These are phyloP conservation scores for Avena sativa DNA, from an alignment of 176 grass and related monocot genomes.

Conservation along the genomic window DNA sequence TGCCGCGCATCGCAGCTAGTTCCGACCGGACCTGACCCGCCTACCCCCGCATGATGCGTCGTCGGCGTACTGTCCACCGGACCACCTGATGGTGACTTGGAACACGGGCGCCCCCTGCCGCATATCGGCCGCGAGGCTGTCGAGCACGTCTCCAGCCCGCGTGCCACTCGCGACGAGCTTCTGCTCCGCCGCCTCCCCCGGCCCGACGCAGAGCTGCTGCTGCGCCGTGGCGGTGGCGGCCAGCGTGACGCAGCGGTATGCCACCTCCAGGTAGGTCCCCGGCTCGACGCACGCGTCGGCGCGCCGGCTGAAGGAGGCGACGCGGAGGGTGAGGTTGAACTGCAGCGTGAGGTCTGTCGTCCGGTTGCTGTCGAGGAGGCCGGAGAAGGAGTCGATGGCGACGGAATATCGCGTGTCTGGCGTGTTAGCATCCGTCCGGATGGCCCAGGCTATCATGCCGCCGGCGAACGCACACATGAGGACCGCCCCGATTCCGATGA, in stretches of 20 bases:
- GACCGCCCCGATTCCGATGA: too few relatives aligned
- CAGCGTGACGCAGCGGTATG: background rate
- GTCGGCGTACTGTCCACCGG: background rate
- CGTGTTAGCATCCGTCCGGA: too few relatives aligned
- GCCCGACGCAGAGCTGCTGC: background rate
- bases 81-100: background rate
- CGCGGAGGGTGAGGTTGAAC: constrained; percentile 15
- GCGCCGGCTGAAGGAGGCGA: background rate
- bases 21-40: background rate
- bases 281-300: background rate
- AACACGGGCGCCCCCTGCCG: background rate
- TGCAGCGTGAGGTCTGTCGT: background rate
- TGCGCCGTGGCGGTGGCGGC: background rate
- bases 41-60: background rate
- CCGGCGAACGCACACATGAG: too few relatives aligned
- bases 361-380: background rate
- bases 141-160: background rate
- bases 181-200: background rate
- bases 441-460: too few relatives aligned
- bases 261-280: background rate
- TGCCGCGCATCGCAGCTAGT: background rate
- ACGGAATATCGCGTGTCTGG: background rate
- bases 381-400: background rate
- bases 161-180: background rate
- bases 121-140: background rate